Conservation (phyloP, 805 yeast species). For the Schwanniomyces pseudopolymorphus region DNA sequence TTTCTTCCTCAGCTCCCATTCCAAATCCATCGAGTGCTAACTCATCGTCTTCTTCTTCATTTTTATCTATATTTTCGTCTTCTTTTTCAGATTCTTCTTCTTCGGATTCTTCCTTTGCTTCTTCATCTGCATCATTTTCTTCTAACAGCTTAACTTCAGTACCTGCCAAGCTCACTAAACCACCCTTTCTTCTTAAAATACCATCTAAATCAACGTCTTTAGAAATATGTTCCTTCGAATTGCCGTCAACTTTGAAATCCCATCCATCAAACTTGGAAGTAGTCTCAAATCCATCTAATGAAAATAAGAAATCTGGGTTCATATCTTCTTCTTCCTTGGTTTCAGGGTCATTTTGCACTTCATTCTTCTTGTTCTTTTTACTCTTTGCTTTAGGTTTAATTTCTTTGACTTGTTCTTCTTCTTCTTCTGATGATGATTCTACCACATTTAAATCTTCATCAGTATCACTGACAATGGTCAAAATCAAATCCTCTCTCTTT, state of each 20-base stretch:
- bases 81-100: constrained; percentile 24
- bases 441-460: constrained; percentile 38
- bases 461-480: constrained; percentile 78
- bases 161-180: constrained; percentile 57
- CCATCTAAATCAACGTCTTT: constrained; percentile 84
- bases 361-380: constrained; percentile 18
- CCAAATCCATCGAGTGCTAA: constrained; percentile 46
- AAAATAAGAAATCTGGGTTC: constrained; percentile 73
- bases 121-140: constrained; percentile 21
- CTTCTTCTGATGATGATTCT: constrained; percentile 24
- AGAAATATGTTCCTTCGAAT: constrained; percentile 21
- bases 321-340: constrained; percentile 50
- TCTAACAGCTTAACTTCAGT: constrained; percentile 25
- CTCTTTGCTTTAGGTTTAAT: constrained; percentile 28
- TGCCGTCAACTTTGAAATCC: constrained; percentile 66
- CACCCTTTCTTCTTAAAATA: constrained; percentile 83
- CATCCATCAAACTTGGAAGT: constrained; percentile 66
- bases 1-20: constrained; percentile 47
- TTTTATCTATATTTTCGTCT: constrained; percentile 35
- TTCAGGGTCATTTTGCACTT: constrained; percentile 20
- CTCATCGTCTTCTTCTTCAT: constrained; percentile 29
- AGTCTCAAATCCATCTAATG: constrained; percentile 57
- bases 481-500: constrained; percentile 52
- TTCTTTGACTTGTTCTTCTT: constrained; percentile 21
- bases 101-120: constrained; percentile 21